Evolutionary conservation across 768 basidiomycete species (phyloP).

Genomic region (Scleroderma citrinum): DNA sequence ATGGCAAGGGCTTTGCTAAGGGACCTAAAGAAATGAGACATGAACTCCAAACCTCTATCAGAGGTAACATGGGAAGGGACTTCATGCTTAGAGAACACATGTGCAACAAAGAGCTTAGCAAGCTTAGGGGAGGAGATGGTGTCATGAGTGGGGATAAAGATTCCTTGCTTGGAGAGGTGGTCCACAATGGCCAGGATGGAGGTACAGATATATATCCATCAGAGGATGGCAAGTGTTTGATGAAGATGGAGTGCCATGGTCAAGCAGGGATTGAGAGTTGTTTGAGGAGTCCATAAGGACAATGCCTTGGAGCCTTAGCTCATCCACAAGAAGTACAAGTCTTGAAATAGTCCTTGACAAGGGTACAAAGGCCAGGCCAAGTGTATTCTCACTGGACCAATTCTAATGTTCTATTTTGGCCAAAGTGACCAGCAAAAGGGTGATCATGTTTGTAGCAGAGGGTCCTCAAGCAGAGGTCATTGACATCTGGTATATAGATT

Average conservation of each 20-base stretch:
- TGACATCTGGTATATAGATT: background rate
- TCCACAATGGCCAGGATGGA: conserved; percentile 10
- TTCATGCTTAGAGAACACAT: conserved; percentile 20
- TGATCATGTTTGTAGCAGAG: conserved; percentile 25
- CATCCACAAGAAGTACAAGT: conserved; percentile 31
- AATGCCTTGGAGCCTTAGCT: conserved; percentile 27
- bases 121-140: conserved; percentile 8
- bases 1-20: conserved; percentile 23
- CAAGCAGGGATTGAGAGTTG: conserved; percentile 16
- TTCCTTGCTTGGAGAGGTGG: conserved; percentile 1
- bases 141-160: conserved; percentile 8
- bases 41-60: conserved; percentile 25
- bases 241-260: conserved; percentile 21
- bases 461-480: conserved; percentile 19
- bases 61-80: conserved; percentile 17
- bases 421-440: background rate
- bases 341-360: conserved; percentile 10
- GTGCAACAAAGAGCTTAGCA: conserved; percentile 3
- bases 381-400: background rate
- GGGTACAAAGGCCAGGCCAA: background rate
- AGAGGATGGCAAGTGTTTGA: conserved; percentile 30
- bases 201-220: conserved; percentile 32
- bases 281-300: conserved; percentile 31
- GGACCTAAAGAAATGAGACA: conserved; percentile 29
- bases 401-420: background rate